Base-by-base conservation (phyloP, 1,284 basidiomycete species). In the Wallemia ichthyophaga region DNA sequence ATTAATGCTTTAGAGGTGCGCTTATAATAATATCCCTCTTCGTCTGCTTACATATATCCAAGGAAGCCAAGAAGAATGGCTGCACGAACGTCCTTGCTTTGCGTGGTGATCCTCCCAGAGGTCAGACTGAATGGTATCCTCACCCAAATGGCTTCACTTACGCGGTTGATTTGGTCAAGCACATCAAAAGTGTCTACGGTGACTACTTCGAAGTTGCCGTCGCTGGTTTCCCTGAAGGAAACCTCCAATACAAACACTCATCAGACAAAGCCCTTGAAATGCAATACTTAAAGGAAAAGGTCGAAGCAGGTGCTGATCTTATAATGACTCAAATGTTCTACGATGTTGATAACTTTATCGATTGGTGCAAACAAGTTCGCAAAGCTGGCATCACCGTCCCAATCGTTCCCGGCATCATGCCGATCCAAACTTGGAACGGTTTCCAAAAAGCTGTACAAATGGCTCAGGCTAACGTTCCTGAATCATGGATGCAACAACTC, bases 251-350 rank as follows among this genome's bases (percentile, higher is more conserved):
- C 68, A 75, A 81, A 2, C 83, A 87, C 65, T 76, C 75, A 55
- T 71, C 76, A 24, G 69, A 72, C 2, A 78, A 79, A 62, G 80
- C 85, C 58, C 72, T 72, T n/a, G 84, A 92, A 65, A 74, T 98
- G 23, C 71, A 75, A 1, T 75, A 81, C 65, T 73, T 98, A 61
- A 88, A 88, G 70, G 75, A 76, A 54, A 98, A 98, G 71, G 80
- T 96, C 27, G 85, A 95, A 62, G 88, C 87, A 0, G 94, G 94
- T 2, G 89, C 91, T 1, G 83, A 94, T 63, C 95, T 91, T 69
- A 86, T 99, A 64, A 77, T 98, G 62, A 96, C 94, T 0, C 94
- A 99, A 67, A 76, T 98, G 59, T 99, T 99, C 71, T 99, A 98
- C 72, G 91, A 96, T 65, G 80, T 83, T 31, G 80, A 87, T 62